Base-by-base conservation (phyloP, 495 filamentous ascomycete species). In the Rhypophila decipiens region DNA sequence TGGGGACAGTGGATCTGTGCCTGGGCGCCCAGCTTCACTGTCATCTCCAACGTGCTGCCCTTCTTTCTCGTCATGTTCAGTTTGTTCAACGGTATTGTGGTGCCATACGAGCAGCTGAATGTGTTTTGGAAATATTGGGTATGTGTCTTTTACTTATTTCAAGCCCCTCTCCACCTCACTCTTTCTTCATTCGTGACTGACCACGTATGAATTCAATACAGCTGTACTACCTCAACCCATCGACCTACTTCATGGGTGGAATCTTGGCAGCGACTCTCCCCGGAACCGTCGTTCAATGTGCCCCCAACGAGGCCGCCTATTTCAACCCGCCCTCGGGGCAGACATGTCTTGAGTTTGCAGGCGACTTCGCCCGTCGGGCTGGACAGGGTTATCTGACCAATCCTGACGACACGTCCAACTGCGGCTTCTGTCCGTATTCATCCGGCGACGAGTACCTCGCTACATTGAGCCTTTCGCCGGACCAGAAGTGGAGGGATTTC, bases 1-100 rank as follows among this genome's bases (percentile, higher is more conserved):
- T 89, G 85, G 85, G 87, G 87, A 20, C 87, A 93, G 57, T 90
- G 85, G 83, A 87, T 90, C 52, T 84, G 82, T 57, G 84, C 87
- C 4, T 87, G 88, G 66, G 84, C 88, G 0, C 87, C 87, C 1
- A 80, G 71, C 5, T 88, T 90, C 69, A 87, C 85, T 3, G 84
- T 91, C 56, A 88, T 90, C 57, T 78, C 79, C 38, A 90, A 91
- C 66, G 69, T 81, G 4, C 49, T 64, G 27, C 85, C 85, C 3
- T 88, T 88, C 67, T 90, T 93, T 76, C 82, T 90, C 61, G 85
- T 87, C 62, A 80, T 85, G 57, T 84, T 85, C 60, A 71, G 67
- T 8, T 62, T 88, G 42, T 90, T 90, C 70, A 87, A 87, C 68
- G 87, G 87, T 46, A 78, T 90, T 20, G 71, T 87, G 2, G 73